Conservation (phyloP, 805 yeast species). For the Zygoascus bituminiphila region DNA sequence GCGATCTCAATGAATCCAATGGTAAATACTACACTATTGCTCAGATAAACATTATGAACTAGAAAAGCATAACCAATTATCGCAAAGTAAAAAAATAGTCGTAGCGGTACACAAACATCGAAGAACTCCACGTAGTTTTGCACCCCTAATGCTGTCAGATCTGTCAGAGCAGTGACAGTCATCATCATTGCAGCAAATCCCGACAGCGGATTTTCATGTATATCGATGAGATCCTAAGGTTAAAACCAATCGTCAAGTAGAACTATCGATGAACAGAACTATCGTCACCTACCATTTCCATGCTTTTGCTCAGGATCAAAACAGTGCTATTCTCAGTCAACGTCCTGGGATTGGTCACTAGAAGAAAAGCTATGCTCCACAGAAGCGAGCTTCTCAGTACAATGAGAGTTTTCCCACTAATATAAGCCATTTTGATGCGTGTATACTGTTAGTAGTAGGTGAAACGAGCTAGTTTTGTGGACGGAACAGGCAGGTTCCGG, state of each 20-base stretch:
- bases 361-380: conserved; percentile 23
- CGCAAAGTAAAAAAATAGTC: conserved; percentile 22
- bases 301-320: conserved; percentile 21
- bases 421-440: conserved; percentile 12
- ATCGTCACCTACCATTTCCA: conserved; percentile 15
- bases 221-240: conserved; percentile 12
- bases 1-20: conserved; percentile 26
- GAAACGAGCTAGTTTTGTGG: too few relatives aligned
- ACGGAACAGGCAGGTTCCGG: too few relatives aligned
- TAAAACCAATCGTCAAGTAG: background rate
- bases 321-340: conserved; percentile 21
- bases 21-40: conserved; percentile 25
- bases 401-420: conserved; percentile 18
- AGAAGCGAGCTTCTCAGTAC: conserved; percentile 20
- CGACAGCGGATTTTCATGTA: conserved; percentile 19
- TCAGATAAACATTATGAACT: conserved; percentile 15
- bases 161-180: conserved; percentile 21
- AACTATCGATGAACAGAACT: background rate
- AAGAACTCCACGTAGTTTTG: conserved; percentile 19
- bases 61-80: conserved; percentile 20
- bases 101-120: conserved; percentile 23
- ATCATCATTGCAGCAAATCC: conserved; percentile 25
- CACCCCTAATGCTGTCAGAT: conserved; percentile 20
- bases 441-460: too few relatives aligned
- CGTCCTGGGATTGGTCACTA: conserved; percentile 23